phyloP scores from a whole-genome alignment of 805 yeast species.

The Lipomyces lipofer region DNA sequence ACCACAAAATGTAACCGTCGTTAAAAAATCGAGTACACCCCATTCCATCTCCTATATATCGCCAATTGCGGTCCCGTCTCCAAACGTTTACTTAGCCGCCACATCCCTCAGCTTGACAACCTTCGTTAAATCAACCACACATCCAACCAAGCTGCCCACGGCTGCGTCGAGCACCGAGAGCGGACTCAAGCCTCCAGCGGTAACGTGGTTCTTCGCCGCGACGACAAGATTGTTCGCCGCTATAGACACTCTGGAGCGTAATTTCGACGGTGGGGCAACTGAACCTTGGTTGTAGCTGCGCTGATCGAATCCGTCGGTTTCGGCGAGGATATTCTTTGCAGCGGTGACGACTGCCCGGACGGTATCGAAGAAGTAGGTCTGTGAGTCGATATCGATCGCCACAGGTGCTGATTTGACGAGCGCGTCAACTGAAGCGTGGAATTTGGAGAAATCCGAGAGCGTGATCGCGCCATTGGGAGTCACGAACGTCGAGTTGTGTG shows the following conservation, averaged over 20 bases:
- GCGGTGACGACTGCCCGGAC: conserved; percentile 41
- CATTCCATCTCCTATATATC: background rate
- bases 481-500: conserved; percentile 5
- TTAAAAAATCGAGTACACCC: background rate
- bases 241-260: conserved; percentile 8
- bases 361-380: conserved; percentile 34
- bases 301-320: conserved; percentile 7
- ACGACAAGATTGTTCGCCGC: conserved; percentile 20
- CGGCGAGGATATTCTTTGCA: conserved; percentile 35
- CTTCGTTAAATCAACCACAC: conserved; percentile 15
- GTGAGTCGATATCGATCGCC: background rate
- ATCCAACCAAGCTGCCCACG: conserved; percentile 13
- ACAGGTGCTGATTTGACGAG: conserved; percentile 38
- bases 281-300: background rate
- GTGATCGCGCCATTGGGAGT: conserved; percentile 36
- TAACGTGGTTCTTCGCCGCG: conserved; percentile 21
- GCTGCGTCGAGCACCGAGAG: conserved; percentile 25
- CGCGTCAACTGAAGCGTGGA: conserved; percentile 40
- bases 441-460: conserved; percentile 34
- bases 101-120: conserved; percentile 5
- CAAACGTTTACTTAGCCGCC: background rate
- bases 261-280: conserved; percentile 3
- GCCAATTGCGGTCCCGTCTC: no score
- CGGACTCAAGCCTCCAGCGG: conserved; percentile 16
- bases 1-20: background rate